Conservation (phyloP, 2,329 filamentous ascomycete genomes). For the Fusarium veterinarium region DNA sequence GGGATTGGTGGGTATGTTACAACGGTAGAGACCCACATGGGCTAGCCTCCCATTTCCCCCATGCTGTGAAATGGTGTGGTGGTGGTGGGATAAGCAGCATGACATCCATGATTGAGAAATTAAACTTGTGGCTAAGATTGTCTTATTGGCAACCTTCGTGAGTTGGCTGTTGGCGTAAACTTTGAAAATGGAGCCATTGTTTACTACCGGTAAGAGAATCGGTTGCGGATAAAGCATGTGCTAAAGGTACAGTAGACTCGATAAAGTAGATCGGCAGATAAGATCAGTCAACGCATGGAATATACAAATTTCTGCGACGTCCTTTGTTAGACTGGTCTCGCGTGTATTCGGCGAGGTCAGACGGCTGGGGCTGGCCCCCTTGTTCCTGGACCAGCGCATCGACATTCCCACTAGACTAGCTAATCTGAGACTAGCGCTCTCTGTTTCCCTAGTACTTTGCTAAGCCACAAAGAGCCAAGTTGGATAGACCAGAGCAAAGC, state of each 20-base stretch:
- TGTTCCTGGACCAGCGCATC: slow-evolving; percentile 36
- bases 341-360: background rate
- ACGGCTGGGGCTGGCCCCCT: slow-evolving; percentile 9
- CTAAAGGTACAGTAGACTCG: background rate
- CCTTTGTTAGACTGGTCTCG: slow-evolving; percentile 8
- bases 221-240: background rate
- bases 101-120: slow-evolving; percentile 29
- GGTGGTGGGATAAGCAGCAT: slow-evolving; percentile 28
- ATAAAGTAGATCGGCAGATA: background rate
- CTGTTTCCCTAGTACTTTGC: slow-evolving; percentile 28
- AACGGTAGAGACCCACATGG: slow-evolving; percentile 33
- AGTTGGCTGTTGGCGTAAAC: slow-evolving; percentile 10
- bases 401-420: slow-evolving; percentile 12
- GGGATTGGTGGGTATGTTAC: slow-evolving; percentile 37
- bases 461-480: slow-evolving; percentile 37
- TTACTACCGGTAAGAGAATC: background rate
- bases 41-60: slow-evolving; percentile 20
- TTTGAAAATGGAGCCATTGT: background rate
- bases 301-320: slow-evolving; percentile 9
- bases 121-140: slow-evolving; percentile 30
- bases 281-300: slow-evolving; percentile 6
- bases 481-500: slow-evolving; percentile 27
- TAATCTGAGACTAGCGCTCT: slow-evolving; percentile 28
- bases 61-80: slow-evolving; percentile 24
- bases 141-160: slow-evolving; percentile 15